A percentile compares a stretch with the other conserved stretches of the same genome.
phyloP scores from a whole-genome alignment of 1,139 yeast species.

The Sugiyamaella pinicola region DNA sequence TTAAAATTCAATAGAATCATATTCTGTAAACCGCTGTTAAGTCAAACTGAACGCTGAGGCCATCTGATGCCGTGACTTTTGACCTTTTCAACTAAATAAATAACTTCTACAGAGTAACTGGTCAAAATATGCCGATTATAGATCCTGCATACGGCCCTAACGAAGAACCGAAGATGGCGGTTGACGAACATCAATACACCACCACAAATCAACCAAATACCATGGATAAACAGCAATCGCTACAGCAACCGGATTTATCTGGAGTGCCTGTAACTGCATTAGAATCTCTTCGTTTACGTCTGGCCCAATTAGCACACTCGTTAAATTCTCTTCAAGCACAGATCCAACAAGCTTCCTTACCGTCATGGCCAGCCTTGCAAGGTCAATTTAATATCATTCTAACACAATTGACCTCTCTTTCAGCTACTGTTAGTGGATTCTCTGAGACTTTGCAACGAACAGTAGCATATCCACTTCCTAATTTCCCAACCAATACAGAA shows the following conservation, averaged over 20 bases:
- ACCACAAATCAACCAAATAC: no score
- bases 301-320: slow-evolving; percentile 53
- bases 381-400: slow-evolving; percentile 81
- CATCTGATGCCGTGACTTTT: no score
- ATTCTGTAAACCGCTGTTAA: no score
- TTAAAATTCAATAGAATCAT: no score
- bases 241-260: slow-evolving; percentile 32
- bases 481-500: slow-evolving; percentile 81
- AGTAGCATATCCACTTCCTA: slow-evolving; percentile 79
- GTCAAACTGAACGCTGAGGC: no score
- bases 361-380: slow-evolving; percentile 58
- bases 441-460: slow-evolving; percentile 62
- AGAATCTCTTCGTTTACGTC: slow-evolving; percentile 60
- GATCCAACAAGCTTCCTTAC: slow-evolving; percentile 41
- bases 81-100: no score
- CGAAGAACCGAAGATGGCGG: no score
- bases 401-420: slow-evolving; percentile 76
- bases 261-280: slow-evolving; percentile 62
- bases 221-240: slow-evolving; percentile 4
- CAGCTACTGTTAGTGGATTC: slow-evolving; percentile 65
- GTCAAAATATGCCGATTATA: no score
- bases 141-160: no score
- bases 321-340: slow-evolving; percentile 40
- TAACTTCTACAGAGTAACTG: no score
- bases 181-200: no score